These are phyloP conservation scores for Cladophialophora psammophila DNA, from an alignment of 2,329 filamentous ascomycete species.

Conservation along the genomic window DNA sequence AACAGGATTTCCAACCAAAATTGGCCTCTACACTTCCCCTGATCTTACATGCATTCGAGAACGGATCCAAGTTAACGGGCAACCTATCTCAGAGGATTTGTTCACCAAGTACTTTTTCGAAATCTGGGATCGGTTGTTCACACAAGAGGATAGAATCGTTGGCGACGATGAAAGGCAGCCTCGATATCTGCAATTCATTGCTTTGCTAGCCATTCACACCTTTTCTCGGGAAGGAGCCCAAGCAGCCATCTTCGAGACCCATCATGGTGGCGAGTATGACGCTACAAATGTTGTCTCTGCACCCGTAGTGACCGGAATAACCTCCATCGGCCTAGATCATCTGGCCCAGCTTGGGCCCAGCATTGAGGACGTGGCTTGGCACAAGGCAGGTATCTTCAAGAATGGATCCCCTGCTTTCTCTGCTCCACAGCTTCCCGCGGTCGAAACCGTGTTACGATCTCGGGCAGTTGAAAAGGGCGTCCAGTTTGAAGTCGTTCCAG, in stretches of 20 bases:
- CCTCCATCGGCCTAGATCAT: slow-evolving; percentile 86
- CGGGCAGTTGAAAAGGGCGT: slow-evolving; percentile 60
- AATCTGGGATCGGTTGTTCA: slow-evolving; percentile 71
- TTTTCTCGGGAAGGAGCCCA: slow-evolving; percentile 78
- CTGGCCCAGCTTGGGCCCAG: slow-evolving; percentile 78
- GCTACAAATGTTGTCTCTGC: slow-evolving; percentile 82
- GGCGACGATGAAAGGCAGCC: slow-evolving; percentile 67
- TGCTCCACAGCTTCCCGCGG: slow-evolving; percentile 57
- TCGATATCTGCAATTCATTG: slow-evolving; percentile 90
- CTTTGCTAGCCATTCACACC: slow-evolving; percentile 82
- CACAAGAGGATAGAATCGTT: slow-evolving; percentile 57
- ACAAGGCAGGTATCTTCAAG: slow-evolving; percentile 89
- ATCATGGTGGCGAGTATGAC: slow-evolving; percentile 91
- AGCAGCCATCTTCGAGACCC: slow-evolving; percentile 85
- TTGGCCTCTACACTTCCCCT: slow-evolving; percentile 85
- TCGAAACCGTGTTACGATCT: slow-evolving; percentile 63
- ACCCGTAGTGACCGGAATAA: slow-evolving; percentile 75
- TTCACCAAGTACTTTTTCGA: slow-evolving; percentile 84
- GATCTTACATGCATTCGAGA: slow-evolving; percentile 84
- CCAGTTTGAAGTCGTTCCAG: slow-evolving; percentile 48
- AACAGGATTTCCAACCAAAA: slow-evolving; percentile 52
- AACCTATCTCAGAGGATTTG: slow-evolving; percentile 69
- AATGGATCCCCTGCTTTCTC: slow-evolving; percentile 30
- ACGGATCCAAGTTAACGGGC: slow-evolving; percentile 79
- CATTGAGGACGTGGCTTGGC: slow-evolving; percentile 84